These are phyloP conservation scores for Polychaeton citri DNA, from an alignment of 2,329 filamentous ascomycete genomes.

Conservation along the genomic window DNA sequence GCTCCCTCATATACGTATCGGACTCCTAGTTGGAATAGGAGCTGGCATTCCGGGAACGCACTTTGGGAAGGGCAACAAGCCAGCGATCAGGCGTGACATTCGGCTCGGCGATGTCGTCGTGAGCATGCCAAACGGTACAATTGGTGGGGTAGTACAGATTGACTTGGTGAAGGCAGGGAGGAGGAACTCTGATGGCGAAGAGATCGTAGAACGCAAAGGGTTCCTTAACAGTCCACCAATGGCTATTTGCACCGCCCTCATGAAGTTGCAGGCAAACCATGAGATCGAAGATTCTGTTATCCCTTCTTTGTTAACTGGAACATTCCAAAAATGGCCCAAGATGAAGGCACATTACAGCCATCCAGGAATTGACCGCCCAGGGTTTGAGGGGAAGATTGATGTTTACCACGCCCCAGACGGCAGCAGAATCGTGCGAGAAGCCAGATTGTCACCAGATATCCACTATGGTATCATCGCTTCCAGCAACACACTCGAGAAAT, in stretches of 20 bases:
- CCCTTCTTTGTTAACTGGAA: neutral
- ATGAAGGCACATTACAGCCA: neutral
- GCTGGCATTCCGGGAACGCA: slow-evolving; percentile 2
- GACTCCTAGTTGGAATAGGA: slow-evolving; percentile 4
- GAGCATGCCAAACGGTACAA: slow-evolving; percentile 7
- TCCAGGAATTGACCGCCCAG: neutral
- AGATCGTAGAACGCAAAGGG: slow-evolving; percentile 7
- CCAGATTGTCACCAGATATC: slow-evolving; percentile 10
- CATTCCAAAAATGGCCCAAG: neutral
- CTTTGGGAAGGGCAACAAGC: neutral
- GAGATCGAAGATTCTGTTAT: neutral
- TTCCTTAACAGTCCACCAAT: slow-evolving; percentile 7
- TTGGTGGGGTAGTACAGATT: slow-evolving; percentile 15
- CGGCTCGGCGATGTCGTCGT: slow-evolving; percentile 17
- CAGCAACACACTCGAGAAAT: slow-evolving; percentile 28
- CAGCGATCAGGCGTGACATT: slow-evolving; percentile 8
- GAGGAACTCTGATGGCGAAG: slow-evolving; percentile 1
- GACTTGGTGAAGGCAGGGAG: slow-evolving; percentile 9
- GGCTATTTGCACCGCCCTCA: slow-evolving; percentile 4
- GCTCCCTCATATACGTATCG: slow-evolving; percentile 4
- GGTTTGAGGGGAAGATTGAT: neutral
- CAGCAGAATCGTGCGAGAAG: neutral
- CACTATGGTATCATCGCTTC: slow-evolving; percentile 28
- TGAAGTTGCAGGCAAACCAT: slow-evolving; percentile 3
- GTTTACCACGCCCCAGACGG: neutral